Evolutionary conservation across 2,329 filamentous ascomycete species (phyloP).

Genomic region (Cytospora mali): DNA sequence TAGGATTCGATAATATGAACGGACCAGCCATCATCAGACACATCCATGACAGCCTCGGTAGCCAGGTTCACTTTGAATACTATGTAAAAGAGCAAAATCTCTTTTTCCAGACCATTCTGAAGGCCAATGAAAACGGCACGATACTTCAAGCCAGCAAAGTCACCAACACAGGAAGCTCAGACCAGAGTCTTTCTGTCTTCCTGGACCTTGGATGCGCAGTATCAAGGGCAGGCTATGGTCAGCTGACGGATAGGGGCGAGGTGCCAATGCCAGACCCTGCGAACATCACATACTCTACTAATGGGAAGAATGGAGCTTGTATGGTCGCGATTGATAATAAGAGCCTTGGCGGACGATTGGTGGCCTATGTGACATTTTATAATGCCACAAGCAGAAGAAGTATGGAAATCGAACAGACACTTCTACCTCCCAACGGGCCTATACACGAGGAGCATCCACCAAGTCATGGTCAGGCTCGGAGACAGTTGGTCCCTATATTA

Average conservation of each 20-base stretch:
- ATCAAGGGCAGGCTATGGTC: slow-evolving; percentile 31
- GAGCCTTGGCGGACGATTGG: slow-evolving; percentile 9
- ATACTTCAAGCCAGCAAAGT: slow-evolving; percentile 27
- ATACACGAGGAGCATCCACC: slow-evolving; percentile 1
- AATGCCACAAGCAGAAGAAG: background rate
- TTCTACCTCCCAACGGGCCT: background rate
- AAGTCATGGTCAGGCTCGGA: background rate
- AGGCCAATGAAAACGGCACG: slow-evolving; percentile 18
- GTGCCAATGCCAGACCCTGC: slow-evolving; percentile 24
- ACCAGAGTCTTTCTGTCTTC: slow-evolving; percentile 5
- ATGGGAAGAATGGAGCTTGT: background rate
- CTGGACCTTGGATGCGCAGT: slow-evolving; percentile 27
- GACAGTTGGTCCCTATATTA: background rate
- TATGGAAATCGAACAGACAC: background rate
- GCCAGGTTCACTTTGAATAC: slow-evolving; percentile 21
- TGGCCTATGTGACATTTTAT: slow-evolving; percentile 1
- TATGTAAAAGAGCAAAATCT: background rate
- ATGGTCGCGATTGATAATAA: slow-evolving; percentile 24
- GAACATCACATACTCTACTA: slow-evolving; percentile 13
- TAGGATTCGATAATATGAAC: background rate
- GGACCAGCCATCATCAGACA: slow-evolving; percentile 18
- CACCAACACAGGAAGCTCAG: slow-evolving; percentile 8
- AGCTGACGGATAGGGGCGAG: slow-evolving; percentile 31
- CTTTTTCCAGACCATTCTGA: slow-evolving; percentile 13
- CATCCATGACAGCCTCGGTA: slow-evolving; percentile 13